Percentiles rank a stretch among this genome's conserved stretches.
These are phyloP conservation scores for Artemisia argyi DNA, from an alignment of 129 eudicot genomes.

Conservation along the genomic window DNA sequence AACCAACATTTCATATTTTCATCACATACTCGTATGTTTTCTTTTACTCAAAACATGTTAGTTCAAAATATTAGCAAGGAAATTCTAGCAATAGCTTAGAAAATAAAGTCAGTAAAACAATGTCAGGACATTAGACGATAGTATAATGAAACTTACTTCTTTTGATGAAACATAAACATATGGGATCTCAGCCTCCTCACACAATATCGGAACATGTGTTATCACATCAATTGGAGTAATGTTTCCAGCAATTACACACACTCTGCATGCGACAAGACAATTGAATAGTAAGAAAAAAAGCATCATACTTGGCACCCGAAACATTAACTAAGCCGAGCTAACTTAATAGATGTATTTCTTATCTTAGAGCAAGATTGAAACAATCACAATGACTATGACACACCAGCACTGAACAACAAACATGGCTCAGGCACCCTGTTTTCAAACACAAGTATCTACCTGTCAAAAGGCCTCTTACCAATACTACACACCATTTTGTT, in stretches of 20 bases:
- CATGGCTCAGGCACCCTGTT: background rate
- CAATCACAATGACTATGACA: too few relatives aligned
- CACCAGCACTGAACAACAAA: background rate
- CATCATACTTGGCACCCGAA: background rate
- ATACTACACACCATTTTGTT: too few relatives aligned
- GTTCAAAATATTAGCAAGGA: background rate
- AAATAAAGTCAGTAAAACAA: background rate
- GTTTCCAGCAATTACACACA: constrained; percentile 95
- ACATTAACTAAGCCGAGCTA: background rate
- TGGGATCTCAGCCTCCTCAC: constrained; percentile 88
- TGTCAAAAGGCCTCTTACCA: too few relatives aligned
- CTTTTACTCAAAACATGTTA: background rate
- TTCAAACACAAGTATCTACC: constrained; percentile 1
- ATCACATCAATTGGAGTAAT: constrained; percentile 97
- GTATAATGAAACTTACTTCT: constrained; percentile 55
- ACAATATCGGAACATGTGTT: constrained; percentile 87
- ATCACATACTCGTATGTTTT: background rate
- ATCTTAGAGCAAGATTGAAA: too few relatives aligned
- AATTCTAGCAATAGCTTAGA: too few relatives aligned
- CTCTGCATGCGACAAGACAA: constrained; percentile 49
- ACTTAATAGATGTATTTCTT: too few relatives aligned
- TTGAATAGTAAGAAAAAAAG: background rate
- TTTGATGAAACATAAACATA: constrained; percentile 88
- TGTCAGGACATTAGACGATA: background rate
- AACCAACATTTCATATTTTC: constrained; percentile 4